These are phyloP conservation scores for Talaromyces proteolyticus DNA, from an alignment of 495 filamentous ascomycete genomes.

Conservation along the genomic window DNA sequence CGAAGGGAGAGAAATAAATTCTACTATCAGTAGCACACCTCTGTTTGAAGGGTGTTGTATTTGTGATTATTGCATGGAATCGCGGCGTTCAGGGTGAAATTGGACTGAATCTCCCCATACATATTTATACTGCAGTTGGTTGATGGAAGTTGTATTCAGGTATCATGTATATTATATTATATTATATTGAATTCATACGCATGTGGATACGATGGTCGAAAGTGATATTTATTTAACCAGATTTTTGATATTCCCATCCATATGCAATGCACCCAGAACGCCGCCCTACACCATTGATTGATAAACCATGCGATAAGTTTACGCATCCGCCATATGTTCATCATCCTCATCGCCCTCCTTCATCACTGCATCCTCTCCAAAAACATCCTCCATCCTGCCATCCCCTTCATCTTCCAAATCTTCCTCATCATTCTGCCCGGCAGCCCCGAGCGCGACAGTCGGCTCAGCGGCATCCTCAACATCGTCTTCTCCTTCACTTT, in stretches of 20 bases:
- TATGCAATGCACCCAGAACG: slow-evolving; percentile 19
- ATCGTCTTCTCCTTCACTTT: slow-evolving; percentile 52
- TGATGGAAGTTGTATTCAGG: not conserved
- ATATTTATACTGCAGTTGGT: no score
- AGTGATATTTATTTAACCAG: not conserved
- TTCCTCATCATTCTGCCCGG: slow-evolving; percentile 31
- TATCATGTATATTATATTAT: not conserved
- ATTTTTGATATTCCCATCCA: no score
- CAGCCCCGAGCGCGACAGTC: slow-evolving; percentile 15
- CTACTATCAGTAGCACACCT: not conserved
- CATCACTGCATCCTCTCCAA: slow-evolving; percentile 46
- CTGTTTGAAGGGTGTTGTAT: not conserved
- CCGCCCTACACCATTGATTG: slow-evolving; percentile 7
- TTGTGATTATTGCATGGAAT: not conserved
- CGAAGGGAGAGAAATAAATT: slow-evolving; percentile 10
- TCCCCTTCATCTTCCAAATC: slow-evolving; percentile 43
- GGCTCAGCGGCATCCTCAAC: slow-evolving; percentile 29
- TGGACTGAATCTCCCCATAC: no score
- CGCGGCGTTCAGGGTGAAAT: slow-evolving; percentile 4
- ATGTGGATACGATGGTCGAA: not conserved
- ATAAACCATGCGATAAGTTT: not conserved
- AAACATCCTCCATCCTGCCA: slow-evolving; percentile 56
- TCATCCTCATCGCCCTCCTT: slow-evolving; percentile 36
- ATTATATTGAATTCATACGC: not conserved
- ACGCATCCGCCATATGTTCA: slow-evolving; percentile 46